Conservation (phyloP, 1,139 yeast species). For the Geotrichum candidum region DNA sequence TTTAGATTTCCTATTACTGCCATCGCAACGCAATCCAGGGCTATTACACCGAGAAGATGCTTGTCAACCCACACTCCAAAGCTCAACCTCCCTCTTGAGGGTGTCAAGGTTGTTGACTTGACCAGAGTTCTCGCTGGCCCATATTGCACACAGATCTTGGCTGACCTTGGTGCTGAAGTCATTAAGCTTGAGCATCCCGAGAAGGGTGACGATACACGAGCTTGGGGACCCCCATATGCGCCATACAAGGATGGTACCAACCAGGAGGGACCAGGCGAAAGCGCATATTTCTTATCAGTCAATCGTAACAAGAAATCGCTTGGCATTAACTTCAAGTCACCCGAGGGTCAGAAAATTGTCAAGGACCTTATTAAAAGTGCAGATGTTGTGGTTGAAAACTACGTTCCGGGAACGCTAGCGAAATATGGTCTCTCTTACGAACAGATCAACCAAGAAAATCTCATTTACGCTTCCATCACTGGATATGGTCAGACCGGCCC, state of each 20-base stretch:
- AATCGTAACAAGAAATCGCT: slow-evolving; percentile 39
- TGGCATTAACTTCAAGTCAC: slow-evolving; percentile 36
- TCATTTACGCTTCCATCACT: slow-evolving; percentile 39
- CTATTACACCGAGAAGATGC: not conserved
- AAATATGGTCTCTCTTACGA: slow-evolving; percentile 37
- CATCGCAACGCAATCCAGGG: not conserved
- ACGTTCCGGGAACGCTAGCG: slow-evolving; percentile 38
- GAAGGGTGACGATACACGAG: slow-evolving; percentile 42
- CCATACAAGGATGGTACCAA: slow-evolving; percentile 12
- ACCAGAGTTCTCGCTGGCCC: slow-evolving; percentile 44
- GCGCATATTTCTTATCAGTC: slow-evolving; percentile 38
- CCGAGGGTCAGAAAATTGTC: slow-evolving; percentile 34
- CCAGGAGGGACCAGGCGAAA: slow-evolving; percentile 29
- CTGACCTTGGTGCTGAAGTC: slow-evolving; percentile 42
- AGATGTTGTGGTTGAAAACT: slow-evolving; percentile 41
- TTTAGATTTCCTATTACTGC: not conserved
- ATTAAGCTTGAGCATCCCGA: slow-evolving; percentile 40
- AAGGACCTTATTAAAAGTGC: slow-evolving; percentile 31
- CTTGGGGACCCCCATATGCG: slow-evolving; percentile 44
- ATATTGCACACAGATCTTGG: slow-evolving; percentile 39
- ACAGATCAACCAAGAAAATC: slow-evolving; percentile 29
- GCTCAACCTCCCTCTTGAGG: slow-evolving; percentile 30
- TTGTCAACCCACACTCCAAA: not conserved
- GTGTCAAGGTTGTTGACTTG: slow-evolving; percentile 37
- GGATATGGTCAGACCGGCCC: slow-evolving; percentile 41